Percentiles rank a stretch among this genome's conserved stretches.
phyloP scores from a whole-genome alignment of 495 filamentous ascomycete genomes.

The Aspergillus nidulans region DNA sequence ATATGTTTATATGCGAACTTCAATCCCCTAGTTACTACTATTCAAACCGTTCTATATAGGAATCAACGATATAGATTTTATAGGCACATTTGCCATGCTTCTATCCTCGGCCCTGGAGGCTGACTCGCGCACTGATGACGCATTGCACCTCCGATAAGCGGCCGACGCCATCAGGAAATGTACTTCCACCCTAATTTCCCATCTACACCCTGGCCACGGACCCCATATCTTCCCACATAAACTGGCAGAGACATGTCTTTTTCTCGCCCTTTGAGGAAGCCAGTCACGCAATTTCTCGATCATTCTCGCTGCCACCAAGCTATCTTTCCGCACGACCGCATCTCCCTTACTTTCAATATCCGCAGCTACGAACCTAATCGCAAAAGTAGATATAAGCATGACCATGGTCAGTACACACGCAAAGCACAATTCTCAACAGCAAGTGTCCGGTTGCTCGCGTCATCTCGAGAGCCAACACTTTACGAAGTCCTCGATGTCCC shows the following conservation, averaged over 20 bases:
- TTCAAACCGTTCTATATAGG: too few relatives aligned
- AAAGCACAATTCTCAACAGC: slow-evolving; percentile 40
- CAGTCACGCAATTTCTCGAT: neutral
- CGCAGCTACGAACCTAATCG: neutral
- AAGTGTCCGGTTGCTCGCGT: slow-evolving; percentile 13
- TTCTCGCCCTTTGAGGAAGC: slow-evolving; percentile 14
- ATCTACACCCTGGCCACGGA: neutral
- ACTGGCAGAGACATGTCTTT: slow-evolving; percentile 16
- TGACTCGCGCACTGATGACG: slow-evolving; percentile 19
- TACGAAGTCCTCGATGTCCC: slow-evolving; percentile 81
- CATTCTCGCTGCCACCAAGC: neutral
- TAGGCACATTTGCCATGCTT: neutral
- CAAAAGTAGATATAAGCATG: neutral
- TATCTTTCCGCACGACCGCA: neutral
- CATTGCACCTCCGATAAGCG: slow-evolving; percentile 18
- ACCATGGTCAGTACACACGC: neutral
- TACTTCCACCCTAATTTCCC: neutral
- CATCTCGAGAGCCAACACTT: slow-evolving; percentile 50
- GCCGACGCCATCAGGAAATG: slow-evolving; percentile 9
- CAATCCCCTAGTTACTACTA: too few relatives aligned
- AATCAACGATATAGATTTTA: neutral
- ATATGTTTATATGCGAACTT: too few relatives aligned
- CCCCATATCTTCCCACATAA: neutral
- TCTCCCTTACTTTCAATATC: neutral
- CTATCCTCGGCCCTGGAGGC: too few relatives aligned